These are phyloP conservation scores for Pluteus cervinus DNA, from an alignment of 768 basidiomycete genomes.

Conservation along the genomic window DNA sequence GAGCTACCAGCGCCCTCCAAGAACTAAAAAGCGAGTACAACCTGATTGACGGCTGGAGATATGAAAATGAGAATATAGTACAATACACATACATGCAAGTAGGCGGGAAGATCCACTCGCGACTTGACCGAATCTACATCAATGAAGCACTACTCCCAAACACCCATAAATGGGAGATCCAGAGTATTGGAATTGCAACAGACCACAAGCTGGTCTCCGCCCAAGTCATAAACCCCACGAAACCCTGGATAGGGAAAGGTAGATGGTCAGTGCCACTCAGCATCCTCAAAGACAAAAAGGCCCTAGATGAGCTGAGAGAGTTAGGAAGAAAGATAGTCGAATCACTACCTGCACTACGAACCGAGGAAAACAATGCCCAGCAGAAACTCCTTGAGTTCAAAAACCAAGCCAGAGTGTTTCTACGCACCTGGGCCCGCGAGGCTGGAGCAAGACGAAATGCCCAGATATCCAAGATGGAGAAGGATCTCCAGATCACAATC, in stretches of 20 bases:
- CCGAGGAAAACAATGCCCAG: conserved; percentile 3
- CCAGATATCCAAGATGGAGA: neutral
- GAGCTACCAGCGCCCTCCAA: conserved; percentile 9
- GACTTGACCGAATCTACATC: conserved; percentile 31
- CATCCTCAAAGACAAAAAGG: conserved; percentile 14
- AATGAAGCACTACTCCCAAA: conserved; percentile 6
- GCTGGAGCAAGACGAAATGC: conserved; percentile 2
- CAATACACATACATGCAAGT: conserved; percentile 21
- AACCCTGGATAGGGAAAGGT: conserved; percentile 24
- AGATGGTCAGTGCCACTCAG: conserved; percentile 21
- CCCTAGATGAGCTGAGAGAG: conserved; percentile 2
- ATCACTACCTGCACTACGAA: neutral
- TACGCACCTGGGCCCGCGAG: conserved; percentile 9
- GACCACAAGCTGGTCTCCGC: conserved; percentile 27
- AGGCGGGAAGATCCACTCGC: conserved; percentile 13
- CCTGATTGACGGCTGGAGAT: conserved; percentile 30
- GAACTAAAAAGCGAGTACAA: conserved; percentile 13
- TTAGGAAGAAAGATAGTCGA: conserved; percentile 3
- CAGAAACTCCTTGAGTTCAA: conserved; percentile 6
- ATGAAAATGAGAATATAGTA: conserved; percentile 10
- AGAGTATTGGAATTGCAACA: conserved; percentile 12
- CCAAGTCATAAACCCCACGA: conserved; percentile 10
- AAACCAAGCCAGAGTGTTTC: neutral
- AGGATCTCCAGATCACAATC: neutral
- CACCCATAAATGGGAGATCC: conserved; percentile 20